Base-by-base conservation (phyloP, 495 filamentous ascomycete genomes). In the Astrothelium macrocarpum region DNA sequence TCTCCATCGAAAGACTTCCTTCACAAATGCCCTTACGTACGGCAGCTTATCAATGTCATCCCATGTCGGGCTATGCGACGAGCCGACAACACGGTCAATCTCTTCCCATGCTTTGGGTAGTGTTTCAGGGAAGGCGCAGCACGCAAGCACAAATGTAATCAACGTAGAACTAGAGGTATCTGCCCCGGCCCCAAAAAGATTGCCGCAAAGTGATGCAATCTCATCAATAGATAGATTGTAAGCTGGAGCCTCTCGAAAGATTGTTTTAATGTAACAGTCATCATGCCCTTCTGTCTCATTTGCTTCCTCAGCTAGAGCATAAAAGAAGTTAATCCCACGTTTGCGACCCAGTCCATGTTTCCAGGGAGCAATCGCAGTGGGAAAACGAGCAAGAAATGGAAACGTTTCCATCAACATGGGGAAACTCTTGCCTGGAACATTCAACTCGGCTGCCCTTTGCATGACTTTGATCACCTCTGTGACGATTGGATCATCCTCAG, bases 161-260 rank as follows among this genome's bases (percentile, higher is more conserved):
- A 75, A 66, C 14, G 72, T 74, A 16, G 69, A 71, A 42, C 60
- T 65, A 2, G 73, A 75, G 5, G 85, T 88, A 70, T 88, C 85
- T 26, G 81, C 79, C 10, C 85, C 85, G n/a, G 85, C 85, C 1
- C 83, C 84, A 64, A 87, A 87, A 2, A 87, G 76, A 56, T 75
- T 75, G 23, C 73, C 73, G 2, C 70, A 61, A 9, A 75, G 68
- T 1, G 73, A 71, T 16, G 77, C 71, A 16, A 78, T 77, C 26
- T 78, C 76, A 42, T 72, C 53, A 23, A 69, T 61, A 1, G 64
- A 64, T 16, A 79, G 71, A 49, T 72, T 69, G 64, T 78, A 75
- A 59, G 76, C 75, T 9, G 75, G 68, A 2, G 56, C 62, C 65
- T 78, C 76, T 10, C 74, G 67, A 61, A 75, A 78, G 4, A 79